Evolutionary conservation across 139 green algal species (phyloP).

Genomic region (Nannochloris sp.): DNA sequence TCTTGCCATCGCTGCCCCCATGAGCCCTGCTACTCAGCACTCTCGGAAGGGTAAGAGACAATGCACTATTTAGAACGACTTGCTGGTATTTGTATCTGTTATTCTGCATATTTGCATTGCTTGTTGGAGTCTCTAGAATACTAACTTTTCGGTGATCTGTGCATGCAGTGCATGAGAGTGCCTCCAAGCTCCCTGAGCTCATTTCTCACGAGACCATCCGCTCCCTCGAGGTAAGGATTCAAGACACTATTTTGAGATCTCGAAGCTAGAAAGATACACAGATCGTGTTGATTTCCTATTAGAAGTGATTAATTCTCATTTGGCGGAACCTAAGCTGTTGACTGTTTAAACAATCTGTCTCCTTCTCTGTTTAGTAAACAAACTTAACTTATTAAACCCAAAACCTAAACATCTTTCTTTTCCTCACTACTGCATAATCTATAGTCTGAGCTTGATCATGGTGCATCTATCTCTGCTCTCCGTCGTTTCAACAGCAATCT

Average conservation of each 20-base stretch:
- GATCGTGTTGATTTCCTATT: neutral
- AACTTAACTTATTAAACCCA: neutral
- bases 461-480: slow-evolving; percentile 56
- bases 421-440: too few relatives aligned
- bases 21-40: neutral
- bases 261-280: too few relatives aligned
- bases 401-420: neutral
- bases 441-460: slow-evolving; percentile 70
- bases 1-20: neutral
- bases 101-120: too few relatives aligned
- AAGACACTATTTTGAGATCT: neutral
- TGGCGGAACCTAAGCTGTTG: neutral
- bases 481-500: slow-evolving; percentile 75
- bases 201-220: slow-evolving; percentile 57
- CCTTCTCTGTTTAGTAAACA: neutral
- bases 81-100: too few relatives aligned
- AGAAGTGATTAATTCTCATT: neutral
- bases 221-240: slow-evolving; percentile 48
- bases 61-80: too few relatives aligned
- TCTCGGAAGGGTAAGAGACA: neutral
- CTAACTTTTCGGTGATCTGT: too few relatives aligned
- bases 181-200: slow-evolving; percentile 17
- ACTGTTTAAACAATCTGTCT: neutral
- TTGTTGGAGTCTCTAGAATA: too few relatives aligned
- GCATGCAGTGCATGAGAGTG: neutral